phyloP scores from a whole-genome alignment of 139 green algal species.

The Trebouxia sp. region DNA sequence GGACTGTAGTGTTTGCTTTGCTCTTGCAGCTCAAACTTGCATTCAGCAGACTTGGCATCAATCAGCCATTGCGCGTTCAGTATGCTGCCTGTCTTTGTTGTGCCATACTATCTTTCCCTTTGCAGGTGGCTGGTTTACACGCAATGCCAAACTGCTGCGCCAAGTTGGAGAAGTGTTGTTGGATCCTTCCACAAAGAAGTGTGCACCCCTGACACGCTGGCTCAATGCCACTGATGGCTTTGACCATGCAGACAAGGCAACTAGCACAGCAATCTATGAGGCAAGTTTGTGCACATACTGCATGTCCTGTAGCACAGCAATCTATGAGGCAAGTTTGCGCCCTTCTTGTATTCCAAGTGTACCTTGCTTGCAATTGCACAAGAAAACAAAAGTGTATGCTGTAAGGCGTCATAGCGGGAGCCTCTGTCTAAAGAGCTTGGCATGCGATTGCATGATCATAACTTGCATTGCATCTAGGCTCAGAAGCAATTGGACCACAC shows the following conservation, averaged over 20 bases:
- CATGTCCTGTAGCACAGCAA: slow-evolving; percentile 33
- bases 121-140: slow-evolving; percentile 63
- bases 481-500: too few relatives aligned
- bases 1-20: too few relatives aligned
- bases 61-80: background rate
- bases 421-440: too few relatives aligned
- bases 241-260: slow-evolving; percentile 49
- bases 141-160: slow-evolving; percentile 52
- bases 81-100: background rate
- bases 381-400: background rate
- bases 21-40: background rate
- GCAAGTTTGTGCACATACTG: background rate
- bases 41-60: background rate
- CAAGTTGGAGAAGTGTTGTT: slow-evolving; percentile 61
- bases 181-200: slow-evolving; percentile 20
- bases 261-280: slow-evolving; percentile 64
- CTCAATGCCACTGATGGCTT: slow-evolving; percentile 81
- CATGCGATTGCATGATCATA: too few relatives aligned
- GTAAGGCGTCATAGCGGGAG: too few relatives aligned
- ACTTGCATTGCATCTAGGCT: too few relatives aligned
- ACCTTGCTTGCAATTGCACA: background rate
- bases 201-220: slow-evolving; percentile 53
- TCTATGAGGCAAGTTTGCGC: slow-evolving; percentile 52
- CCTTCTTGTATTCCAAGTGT: background rate
- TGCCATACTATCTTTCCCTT: background rate